Conservation (phyloP, 306 rosid genomes). For the Calophaca sinica region DNA sequence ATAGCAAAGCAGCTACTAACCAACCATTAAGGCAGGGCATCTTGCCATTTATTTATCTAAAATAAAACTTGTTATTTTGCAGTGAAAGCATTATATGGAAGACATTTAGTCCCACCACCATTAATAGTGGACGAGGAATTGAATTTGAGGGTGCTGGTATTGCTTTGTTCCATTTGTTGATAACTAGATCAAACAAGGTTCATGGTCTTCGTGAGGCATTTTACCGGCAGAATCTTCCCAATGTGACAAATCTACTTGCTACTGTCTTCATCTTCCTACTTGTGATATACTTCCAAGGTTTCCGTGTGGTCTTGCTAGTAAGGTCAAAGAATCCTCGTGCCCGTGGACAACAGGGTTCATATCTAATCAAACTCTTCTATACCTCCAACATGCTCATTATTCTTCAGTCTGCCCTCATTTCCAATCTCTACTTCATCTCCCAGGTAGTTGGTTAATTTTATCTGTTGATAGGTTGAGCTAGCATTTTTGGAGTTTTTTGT, state of each 20-base stretch:
- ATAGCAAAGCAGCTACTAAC: too few species aligned
- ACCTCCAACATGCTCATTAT: conserved; percentile 97
- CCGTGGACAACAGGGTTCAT: conserved; percentile 93
- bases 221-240: conserved; percentile 94
- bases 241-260: conserved; percentile 90
- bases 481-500: conserved; percentile 39
- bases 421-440: conserved; percentile 87
- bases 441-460: conserved; percentile 53
- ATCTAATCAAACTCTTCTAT: conserved; percentile 88
- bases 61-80: too few species aligned
- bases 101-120: conserved; percentile 95
- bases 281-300: conserved; percentile 93
- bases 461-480: too few species aligned
- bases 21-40: too few species aligned
- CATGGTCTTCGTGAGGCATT: too few species aligned
- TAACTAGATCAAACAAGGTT: too few species aligned
- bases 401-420: conserved; percentile 93
- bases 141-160: conserved; percentile 94
- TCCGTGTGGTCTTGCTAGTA: conserved; percentile 91
- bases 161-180: too few species aligned
- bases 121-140: conserved; percentile 91
- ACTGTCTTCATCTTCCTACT: conserved; percentile 81
- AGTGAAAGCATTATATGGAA: too few species aligned
- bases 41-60: too few species aligned
- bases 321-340: conserved; percentile 95